Percentiles rank a stretch among this genome's conserved stretches.
phyloP scores from a whole-genome alignment of 2,329 filamentous ascomycete genomes.

The Sporothrix euskadiensis region DNA sequence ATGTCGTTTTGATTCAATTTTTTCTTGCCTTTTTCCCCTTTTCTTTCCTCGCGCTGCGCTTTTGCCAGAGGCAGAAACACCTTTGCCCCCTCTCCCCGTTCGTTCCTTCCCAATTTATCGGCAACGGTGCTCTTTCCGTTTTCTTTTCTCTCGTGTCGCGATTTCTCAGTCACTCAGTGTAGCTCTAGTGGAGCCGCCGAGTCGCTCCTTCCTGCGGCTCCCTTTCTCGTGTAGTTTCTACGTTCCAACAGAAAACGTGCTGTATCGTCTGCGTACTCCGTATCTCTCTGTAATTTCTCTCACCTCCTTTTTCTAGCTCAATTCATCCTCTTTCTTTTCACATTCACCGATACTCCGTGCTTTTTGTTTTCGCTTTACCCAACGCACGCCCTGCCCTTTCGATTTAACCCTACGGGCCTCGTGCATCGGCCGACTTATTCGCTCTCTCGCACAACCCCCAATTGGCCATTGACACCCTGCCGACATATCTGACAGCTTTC shows the following conservation, averaged over 20 bases:
- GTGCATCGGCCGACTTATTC: conserved; percentile 25
- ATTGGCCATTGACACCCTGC: conserved; percentile 3
- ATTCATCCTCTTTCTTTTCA: not conserved
- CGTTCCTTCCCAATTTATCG: not conserved
- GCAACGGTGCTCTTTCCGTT: conserved; percentile 15
- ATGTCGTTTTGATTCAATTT: conserved; percentile 26
- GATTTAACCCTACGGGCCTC: conserved; percentile 29
- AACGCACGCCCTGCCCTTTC: conserved; percentile 16
- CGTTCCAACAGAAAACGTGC: not conserved
- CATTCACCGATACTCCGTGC: not conserved
- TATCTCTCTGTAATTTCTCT: conserved; percentile 16
- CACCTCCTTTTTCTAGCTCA: not conserved
- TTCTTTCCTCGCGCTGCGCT: not conserved
- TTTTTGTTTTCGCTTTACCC: not conserved
- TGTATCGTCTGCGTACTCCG: not conserved
- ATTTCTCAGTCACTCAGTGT: not conserved
- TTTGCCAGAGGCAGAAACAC: conserved; percentile 7
- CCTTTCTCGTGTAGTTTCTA: conserved; percentile 1
- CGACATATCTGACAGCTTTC: not conserved
- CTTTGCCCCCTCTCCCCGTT: not conserved
- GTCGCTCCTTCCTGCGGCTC: conserved; percentile 3
- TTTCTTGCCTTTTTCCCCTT: not conserved
- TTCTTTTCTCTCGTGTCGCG: conserved; percentile 1
- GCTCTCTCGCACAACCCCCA: not conserved
- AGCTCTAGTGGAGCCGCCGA: not conserved